Evolutionary conservation across 257 asterid genomes (phyloP).

Genomic region (Salvia splendens): DNA sequence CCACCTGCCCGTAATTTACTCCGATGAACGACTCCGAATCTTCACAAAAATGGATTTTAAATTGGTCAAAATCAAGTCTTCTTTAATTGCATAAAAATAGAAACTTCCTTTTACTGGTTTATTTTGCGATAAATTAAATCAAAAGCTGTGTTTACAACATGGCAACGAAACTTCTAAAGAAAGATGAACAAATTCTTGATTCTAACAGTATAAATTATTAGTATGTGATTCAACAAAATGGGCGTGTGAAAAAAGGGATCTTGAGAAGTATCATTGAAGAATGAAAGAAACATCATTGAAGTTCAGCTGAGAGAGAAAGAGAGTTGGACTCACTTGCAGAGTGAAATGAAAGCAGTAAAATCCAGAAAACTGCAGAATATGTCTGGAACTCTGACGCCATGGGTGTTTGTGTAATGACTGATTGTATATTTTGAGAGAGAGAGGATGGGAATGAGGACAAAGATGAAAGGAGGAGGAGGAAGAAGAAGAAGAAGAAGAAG

Average conservation of each 20-base stretch:
- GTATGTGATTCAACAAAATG: not conserved
- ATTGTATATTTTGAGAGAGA: not conserved
- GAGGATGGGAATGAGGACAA: not conserved
- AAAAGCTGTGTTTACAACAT: not conserved
- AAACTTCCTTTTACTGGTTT: not conserved
- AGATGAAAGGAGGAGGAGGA: not conserved
- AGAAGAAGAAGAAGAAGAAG: constrained; percentile 6
- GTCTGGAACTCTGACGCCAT: constrained; percentile 30
- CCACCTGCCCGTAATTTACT: constrained; percentile 81
- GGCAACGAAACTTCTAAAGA: constrained; percentile 1
- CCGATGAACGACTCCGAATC: constrained; percentile 86
- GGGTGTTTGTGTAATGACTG: not conserved
- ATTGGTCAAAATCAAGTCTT: constrained; percentile 14
- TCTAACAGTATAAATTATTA: not conserved
- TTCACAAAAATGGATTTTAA: constrained; percentile 6
- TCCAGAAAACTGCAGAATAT: constrained; percentile 16
- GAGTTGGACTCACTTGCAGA: constrained; percentile 34
- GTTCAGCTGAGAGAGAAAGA: constrained; percentile 4
- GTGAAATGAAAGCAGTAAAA: constrained; percentile 31
- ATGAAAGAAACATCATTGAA: not conserved
- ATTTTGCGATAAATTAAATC: too few species aligned
- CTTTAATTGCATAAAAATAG: not conserved
- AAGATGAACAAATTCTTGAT: constrained; percentile 13
- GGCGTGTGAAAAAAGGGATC: not conserved
- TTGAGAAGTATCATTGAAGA: not conserved